phyloP scores from a whole-genome alignment of 768 basidiomycete genomes.

The Leccinum arenicola region DNA sequence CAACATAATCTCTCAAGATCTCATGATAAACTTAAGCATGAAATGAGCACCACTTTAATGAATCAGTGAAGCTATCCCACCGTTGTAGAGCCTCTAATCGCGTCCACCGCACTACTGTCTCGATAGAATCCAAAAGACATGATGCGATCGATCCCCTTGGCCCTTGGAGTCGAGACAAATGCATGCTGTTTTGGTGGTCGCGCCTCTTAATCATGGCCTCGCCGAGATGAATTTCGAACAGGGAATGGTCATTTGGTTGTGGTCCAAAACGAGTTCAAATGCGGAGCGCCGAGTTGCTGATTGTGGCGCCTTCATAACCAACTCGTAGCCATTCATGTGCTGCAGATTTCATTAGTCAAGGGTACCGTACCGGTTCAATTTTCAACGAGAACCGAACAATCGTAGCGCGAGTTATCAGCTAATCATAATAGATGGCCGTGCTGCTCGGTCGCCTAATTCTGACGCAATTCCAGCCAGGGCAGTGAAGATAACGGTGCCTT shows the following conservation, averaged over 20 bases:
- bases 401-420: neutral
- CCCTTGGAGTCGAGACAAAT: neutral
- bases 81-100: neutral
- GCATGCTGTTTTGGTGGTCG: neutral
- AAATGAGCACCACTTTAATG: neutral
- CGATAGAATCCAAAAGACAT: neutral
- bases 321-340: neutral
- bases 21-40: neutral
- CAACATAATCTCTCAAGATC: neutral
- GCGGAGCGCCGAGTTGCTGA: neutral
- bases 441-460: neutral
- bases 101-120: neutral
- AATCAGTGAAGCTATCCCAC: neutral
- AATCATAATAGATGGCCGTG: neutral
- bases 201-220: no score
- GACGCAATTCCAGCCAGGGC: neutral
- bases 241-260: neutral
- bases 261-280: neutral
- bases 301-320: neutral
- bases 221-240: no score
- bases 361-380: neutral
- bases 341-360: neutral
- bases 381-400: neutral
- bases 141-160: neutral
- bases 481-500: neutral